Evolutionary conservation across 805 yeast species (phyloP).

Genomic region (Teunomyces panamensis): DNA sequence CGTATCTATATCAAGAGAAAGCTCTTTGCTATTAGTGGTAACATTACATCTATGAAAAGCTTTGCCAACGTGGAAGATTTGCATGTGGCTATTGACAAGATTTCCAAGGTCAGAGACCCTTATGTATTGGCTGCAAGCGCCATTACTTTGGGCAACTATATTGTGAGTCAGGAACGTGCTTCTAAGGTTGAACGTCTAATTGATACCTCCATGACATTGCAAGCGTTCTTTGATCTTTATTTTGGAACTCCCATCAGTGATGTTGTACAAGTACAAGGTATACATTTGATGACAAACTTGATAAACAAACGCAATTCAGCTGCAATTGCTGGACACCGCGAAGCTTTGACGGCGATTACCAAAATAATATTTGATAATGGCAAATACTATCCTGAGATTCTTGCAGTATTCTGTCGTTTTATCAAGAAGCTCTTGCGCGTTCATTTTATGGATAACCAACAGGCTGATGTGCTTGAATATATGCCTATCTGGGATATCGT

Average conservation of each 20-base stretch:
- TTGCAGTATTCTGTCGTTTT: constrained; percentile 24
- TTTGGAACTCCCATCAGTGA: constrained; percentile 25
- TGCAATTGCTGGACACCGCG: constrained; percentile 13
- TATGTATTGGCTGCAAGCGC: constrained; percentile 30
- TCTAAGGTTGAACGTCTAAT: constrained; percentile 10
- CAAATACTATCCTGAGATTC: constrained; percentile 33
- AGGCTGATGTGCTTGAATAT: constrained; percentile 9
- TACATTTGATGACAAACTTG: constrained; percentile 33
- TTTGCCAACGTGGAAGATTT: constrained; percentile 22
- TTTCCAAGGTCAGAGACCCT: constrained; percentile 12
- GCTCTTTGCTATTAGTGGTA: constrained; percentile 34
- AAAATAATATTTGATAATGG: constrained; percentile 32
- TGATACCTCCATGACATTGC: constrained; percentile 5
- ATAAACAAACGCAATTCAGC: constrained; percentile 14
- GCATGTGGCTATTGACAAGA: constrained; percentile 12
- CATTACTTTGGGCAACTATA: constrained; percentile 35
- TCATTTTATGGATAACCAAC: constrained; percentile 10
- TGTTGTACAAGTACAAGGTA: constrained; percentile 35
- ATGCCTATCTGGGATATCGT: constrained; percentile 11
- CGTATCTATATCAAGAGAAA: constrained; percentile 19
- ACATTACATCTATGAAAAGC: constrained; percentile 30
- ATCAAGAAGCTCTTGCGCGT: constrained; percentile 15
- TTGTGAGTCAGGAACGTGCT: constrained; percentile 18
- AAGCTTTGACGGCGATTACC: constrained; percentile 13
- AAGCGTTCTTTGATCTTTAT: constrained; percentile 16